Base-by-base conservation (phyloP, 768 basidiomycete genomes). In the Sporobolomyces pararoseus region DNA sequence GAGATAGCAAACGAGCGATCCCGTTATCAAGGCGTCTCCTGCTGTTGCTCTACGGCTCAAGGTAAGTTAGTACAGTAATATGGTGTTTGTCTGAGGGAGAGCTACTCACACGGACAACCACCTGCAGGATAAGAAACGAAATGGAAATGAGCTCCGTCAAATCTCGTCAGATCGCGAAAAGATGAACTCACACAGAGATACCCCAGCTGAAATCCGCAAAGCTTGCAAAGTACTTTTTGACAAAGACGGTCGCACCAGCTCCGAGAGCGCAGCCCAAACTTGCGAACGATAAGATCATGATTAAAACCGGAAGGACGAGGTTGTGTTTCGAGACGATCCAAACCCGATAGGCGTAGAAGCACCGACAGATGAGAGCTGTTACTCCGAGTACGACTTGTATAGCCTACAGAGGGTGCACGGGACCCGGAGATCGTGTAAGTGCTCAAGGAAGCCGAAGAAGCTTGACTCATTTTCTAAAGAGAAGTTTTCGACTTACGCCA, bases 291-390 rank as follows among this genome's bases (percentile, higher is more conserved):
- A 58, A 37, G 25, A 58, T 39, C 5, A 58, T 25, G 55, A 42
- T 58, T 6, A 58, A 7, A 25, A 58, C 42, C 35, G 55, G 55
- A 7, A 58, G 3, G 35, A 58, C 7, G 35, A 42, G 4, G 19
- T 58, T 58, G 35, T 37, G 55, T 39, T 58, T 58, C 32, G 37
- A 27, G 37, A 58, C 37, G 39, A 58, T 39, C 23, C 25, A 58
- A 19, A 58, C 37, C 29, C 55, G 55, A 35, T 58, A 58, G 7
- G 37, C 55, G 55, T 58, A 58, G 37, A 58, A 58, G 21, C 23
- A 6, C n/a, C 55, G 55, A 27, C 12, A n/a, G 23, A 58, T 23
- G 6, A 42, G 25, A 6, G 55, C 55, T 4, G 27, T 42, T 35
- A 58, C 23, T 2, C 55, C 55, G 37, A 58, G 37, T 7, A 39